Evolutionary conservation across 75 land plant genomes (phyloP), one percentile per base, ranked within the genome.

Genomic region (Azolla pinnata): DNA sequence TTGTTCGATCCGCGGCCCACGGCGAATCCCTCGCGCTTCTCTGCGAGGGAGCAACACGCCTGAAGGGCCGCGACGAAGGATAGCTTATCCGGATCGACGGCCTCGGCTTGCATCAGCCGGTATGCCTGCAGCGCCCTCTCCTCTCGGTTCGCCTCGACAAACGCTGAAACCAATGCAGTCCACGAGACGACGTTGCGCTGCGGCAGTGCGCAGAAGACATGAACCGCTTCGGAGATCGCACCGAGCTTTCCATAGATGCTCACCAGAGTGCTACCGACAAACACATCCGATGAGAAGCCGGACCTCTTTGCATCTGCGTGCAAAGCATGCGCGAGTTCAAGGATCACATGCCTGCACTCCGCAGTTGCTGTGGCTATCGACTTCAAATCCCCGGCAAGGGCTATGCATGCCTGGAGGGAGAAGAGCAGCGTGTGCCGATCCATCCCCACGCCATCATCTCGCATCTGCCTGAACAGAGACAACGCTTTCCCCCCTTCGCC

Each of bases 141-240:
- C 12, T 23, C 21, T 9, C 25, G 9, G 7, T 33, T 42, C 14
- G 1, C 14, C 27, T 29, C 25, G 2, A 46, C 59, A 38, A 19
- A 65, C 45, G 54, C 67, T 18, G 58, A 26, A 28, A 65, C 27
- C 50, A 65, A 28, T 14, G 60, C 38, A 42, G 54, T 65, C 67
- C 67, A 65, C 0, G 57, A 54, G 45, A 65, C 60, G 20, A 56
- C 60, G 35, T 64, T 32, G 16, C 38, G 40, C 16, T 33, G 29
- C 0, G 58, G 24, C 58, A 64, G 21, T 33, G 5, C 34, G 24
- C 27, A 19, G 31, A 45, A 66, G 10, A 69, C 16, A 3, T 64
- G 10, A 23, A 24, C 0, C 0, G 81, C 68, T 31, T 65, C 73
- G 16, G 17, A 42, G 17, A 42, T 42, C 17, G 44, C 44, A 42